Percentiles rank a stretch among this genome's conserved stretches.
phyloP scores from a whole-genome alignment of 225 moss, liverwort and hornwort species.

The Straminergon stramineum region DNA sequence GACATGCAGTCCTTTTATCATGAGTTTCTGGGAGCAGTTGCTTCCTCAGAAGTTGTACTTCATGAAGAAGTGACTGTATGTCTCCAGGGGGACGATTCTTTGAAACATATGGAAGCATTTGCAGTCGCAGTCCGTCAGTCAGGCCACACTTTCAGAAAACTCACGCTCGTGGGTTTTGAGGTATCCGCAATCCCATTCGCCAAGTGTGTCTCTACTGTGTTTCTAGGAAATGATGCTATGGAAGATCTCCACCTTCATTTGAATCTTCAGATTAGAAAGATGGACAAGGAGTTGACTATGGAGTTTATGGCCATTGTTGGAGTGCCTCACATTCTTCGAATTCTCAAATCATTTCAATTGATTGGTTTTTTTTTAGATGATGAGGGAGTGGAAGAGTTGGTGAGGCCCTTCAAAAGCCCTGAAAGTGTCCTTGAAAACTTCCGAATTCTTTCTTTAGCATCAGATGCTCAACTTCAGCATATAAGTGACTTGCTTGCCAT shows the following conservation, averaged over 20 bases:
- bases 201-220: rapidly evolving
- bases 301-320: neutral
- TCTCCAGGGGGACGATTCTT: rapidly evolving
- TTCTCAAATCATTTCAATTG: rapidly evolving
- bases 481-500: neutral
- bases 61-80: rapidly evolving
- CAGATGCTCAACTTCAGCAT: neutral
- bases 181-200: neutral
- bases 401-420: neutral
- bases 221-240: neutral
- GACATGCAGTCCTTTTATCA: neutral
- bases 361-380: rapidly evolving
- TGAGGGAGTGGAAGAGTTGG: neutral
- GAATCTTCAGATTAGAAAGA: rapidly evolving
- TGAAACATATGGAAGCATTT: neutral
- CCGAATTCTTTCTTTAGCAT: rapidly evolving
- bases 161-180: rapidly evolving
- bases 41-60: neutral
- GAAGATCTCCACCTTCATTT: rapidly evolving
- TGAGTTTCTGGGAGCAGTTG: neutral
- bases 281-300: neutral
- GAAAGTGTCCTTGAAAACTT: rapidly evolving
- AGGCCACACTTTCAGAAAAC: neutral
- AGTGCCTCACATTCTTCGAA: neutral
- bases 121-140: neutral